Conservation (phyloP, 1,284 basidiomycete genomes). For the Boletellus deceptivus region DNA sequence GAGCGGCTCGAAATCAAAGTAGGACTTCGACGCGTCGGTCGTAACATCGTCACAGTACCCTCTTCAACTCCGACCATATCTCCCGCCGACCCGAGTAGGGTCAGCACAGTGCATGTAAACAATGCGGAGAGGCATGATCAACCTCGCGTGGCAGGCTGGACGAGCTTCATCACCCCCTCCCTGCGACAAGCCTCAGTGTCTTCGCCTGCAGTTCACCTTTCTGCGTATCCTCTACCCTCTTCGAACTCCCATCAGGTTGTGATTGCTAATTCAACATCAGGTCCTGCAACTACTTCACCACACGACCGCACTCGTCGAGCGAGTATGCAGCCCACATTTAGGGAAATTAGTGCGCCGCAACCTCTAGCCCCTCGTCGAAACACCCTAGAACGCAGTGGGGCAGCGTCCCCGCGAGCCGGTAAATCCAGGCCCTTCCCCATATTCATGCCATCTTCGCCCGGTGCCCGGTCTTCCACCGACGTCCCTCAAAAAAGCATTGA, state of each 20-base stretch:
- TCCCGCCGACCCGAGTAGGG: slow-evolving; percentile 29
- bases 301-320: slow-evolving; percentile 42
- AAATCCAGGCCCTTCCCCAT: slow-evolving; percentile 40
- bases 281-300: slow-evolving; percentile 40
- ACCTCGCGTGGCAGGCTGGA: slow-evolving; percentile 50
- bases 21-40: slow-evolving; percentile 49
- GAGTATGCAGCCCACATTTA: slow-evolving; percentile 40
- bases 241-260: slow-evolving; percentile 51
- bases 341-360: slow-evolving; percentile 43
- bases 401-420: slow-evolving; percentile 24
- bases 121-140: slow-evolving; percentile 37
- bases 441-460: slow-evolving; percentile 31
- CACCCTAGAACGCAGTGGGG: slow-evolving; percentile 23
- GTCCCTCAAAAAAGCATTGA: slow-evolving; percentile 36
- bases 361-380: slow-evolving; percentile 39
- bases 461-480: slow-evolving; percentile 29
- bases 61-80: slow-evolving; percentile 41
- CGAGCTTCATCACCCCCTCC: slow-evolving; percentile 60
- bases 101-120: slow-evolving; percentile 35
- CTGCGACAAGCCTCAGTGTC: slow-evolving; percentile 68
- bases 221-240: slow-evolving; percentile 50
- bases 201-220: slow-evolving; percentile 63
- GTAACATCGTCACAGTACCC: slow-evolving; percentile 40
- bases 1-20: slow-evolving; percentile 48
- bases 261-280: slow-evolving; percentile 46